A percentile compares a stretch with the other conserved stretches of the same genome.
Conservation (phyloP, 495 filamentous ascomycete genomes). For the Penicillium longicatenatum region DNA sequence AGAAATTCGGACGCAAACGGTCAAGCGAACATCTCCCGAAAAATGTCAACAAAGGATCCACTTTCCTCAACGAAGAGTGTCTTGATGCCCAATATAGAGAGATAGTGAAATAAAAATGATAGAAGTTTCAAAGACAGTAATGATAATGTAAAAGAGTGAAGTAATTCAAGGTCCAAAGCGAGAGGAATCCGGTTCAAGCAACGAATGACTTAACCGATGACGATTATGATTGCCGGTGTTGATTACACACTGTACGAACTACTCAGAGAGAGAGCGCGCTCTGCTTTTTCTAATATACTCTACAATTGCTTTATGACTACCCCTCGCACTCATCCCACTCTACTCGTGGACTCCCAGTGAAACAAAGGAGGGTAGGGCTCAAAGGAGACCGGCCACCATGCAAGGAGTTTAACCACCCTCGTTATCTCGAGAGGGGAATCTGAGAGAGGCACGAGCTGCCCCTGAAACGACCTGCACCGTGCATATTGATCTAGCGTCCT, state of each 20-base stretch:
- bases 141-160: background rate
- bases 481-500: background rate
- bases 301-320: background rate
- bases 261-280: background rate
- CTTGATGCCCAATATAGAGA: background rate
- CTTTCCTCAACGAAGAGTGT: slow-evolving; percentile 8
- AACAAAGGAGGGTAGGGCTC: slow-evolving; percentile 19
- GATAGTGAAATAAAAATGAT: background rate
- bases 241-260: background rate
- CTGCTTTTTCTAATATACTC: slow-evolving; percentile 19
- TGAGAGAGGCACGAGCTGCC: slow-evolving; percentile 15
- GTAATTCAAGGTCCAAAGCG: slow-evolving; percentile 4
- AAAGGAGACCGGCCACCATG: slow-evolving; percentile 9
- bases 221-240: slow-evolving; percentile 8
- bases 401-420: slow-evolving; percentile 8
- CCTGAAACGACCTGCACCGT: slow-evolving; percentile 18
- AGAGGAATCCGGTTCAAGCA: slow-evolving; percentile 1
- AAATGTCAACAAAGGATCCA: slow-evolving; percentile 19
- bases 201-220: slow-evolving; percentile 15
- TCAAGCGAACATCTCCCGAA: slow-evolving; percentile 32
- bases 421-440: background rate
- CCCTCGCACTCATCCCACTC: slow-evolving; percentile 7
- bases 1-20: slow-evolving; percentile 33
- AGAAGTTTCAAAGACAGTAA: too few species aligned
- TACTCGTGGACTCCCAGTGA: slow-evolving; percentile 22